A percentile compares a stretch with the other conserved stretches of the same genome.
Evolutionary conservation across 2,329 filamentous ascomycete genomes (phyloP).

Genomic region (Pyricularia pennisetigena): DNA sequence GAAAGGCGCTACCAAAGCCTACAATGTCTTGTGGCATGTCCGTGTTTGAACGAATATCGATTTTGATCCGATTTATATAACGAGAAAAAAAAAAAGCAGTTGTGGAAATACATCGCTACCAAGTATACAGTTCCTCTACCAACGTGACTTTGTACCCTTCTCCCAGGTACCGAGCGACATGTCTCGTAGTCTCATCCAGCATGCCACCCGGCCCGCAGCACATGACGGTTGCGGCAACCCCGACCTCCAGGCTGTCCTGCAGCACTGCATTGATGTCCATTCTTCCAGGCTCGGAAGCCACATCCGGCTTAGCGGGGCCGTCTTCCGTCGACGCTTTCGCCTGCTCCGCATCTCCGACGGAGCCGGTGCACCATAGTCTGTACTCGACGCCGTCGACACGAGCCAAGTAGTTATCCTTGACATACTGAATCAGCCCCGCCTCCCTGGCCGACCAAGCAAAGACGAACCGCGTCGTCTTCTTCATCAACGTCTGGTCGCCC

Average conservation of each 20-base stretch:
- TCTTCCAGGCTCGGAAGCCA: not conserved
- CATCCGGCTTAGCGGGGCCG: not conserved
- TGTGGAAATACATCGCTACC: not conserved
- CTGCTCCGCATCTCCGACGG: not conserved
- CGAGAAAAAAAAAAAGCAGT: too few species aligned
- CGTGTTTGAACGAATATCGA: too few species aligned
- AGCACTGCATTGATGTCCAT: not conserved
- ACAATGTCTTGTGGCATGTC: too few species aligned
- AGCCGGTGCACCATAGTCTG: not conserved
- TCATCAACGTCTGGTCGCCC: not conserved
- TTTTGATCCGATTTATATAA: too few species aligned
- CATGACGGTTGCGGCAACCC: not conserved
- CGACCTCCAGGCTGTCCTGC: not conserved
- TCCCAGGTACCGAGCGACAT: not conserved
- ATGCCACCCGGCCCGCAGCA: not conserved
- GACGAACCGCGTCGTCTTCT: not conserved
- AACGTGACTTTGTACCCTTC: not conserved
- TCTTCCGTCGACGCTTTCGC: not conserved
- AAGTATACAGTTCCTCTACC: not conserved
- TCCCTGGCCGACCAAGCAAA: not conserved
- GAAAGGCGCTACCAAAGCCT: too few species aligned
- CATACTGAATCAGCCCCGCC: not conserved
- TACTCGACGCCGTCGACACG: not conserved
- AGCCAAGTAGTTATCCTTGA: not conserved
- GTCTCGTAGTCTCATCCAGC: not conserved